Conservation (phyloP, 805 yeast species). For the Monosporozyma yasuniensis region DNA sequence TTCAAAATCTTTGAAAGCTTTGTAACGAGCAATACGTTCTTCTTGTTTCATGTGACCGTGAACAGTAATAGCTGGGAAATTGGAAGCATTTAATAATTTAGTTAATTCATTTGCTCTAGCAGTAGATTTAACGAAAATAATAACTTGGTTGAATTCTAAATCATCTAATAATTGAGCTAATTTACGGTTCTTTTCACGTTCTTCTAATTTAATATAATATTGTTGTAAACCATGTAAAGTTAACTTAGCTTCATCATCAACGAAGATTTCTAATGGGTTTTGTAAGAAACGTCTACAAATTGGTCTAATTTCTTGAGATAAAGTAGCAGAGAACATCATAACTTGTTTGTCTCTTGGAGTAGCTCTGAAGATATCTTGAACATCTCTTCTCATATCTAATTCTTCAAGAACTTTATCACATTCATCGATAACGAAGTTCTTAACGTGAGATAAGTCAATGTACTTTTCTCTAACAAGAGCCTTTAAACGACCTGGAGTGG, state of each 20-base stretch:
- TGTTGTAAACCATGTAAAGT: conserved; percentile 98
- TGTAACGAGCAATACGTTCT: conserved; percentile 95
- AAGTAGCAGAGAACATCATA: conserved; percentile 98
- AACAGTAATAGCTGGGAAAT: conserved; percentile 95
- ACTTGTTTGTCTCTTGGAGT: conserved; percentile 98
- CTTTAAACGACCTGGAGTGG: conserved; percentile 96
- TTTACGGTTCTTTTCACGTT: conserved; percentile 87
- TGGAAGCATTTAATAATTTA: conserved; percentile 78
- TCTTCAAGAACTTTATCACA: conserved; percentile 96
- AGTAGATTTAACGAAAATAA: conserved; percentile 87
- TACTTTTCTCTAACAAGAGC: conserved; percentile 89
- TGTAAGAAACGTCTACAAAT: conserved; percentile 97
- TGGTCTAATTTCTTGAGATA: conserved; percentile 89
- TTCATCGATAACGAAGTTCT: conserved; percentile 93
- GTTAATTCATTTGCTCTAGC: conserved; percentile 88
- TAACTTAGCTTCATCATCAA: conserved; percentile 94
- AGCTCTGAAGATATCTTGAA: conserved; percentile 93
- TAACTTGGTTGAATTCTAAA: conserved; percentile 95
- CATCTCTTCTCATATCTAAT: conserved; percentile 93
- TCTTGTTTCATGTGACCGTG: conserved; percentile 95
- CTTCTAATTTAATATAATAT: conserved; percentile 81
- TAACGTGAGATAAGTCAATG: conserved; percentile 77
- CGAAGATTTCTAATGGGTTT: conserved; percentile 93
- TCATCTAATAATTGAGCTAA: conserved; percentile 87
- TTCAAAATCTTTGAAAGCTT: conserved; percentile 93